These are phyloP conservation scores for Lojkania enalia DNA, from an alignment of 2,329 filamentous ascomycete genomes.

Conservation along the genomic window DNA sequence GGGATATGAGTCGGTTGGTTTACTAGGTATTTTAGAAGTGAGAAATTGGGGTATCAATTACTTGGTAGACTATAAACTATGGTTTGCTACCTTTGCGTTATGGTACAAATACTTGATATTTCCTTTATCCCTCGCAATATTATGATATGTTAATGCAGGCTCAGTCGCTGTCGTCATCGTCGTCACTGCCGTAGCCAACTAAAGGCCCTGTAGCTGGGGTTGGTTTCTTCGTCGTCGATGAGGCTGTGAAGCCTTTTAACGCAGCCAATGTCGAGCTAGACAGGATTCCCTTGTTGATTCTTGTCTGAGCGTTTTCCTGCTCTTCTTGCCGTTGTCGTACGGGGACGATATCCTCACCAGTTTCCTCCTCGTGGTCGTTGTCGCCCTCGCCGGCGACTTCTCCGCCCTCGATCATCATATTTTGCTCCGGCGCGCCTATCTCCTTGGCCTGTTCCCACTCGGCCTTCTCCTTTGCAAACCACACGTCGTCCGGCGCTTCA, in stretches of 20 bases:
- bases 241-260: slow-evolving; percentile 59
- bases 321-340: slow-evolving; percentile 12
- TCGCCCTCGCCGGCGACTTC: slow-evolving; percentile 25
- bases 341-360: slow-evolving; percentile 33
- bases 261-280: slow-evolving; percentile 81
- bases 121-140: too few relatives aligned
- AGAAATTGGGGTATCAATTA: too few relatives aligned
- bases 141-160: too few relatives aligned
- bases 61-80: too few relatives aligned
- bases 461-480: slow-evolving; percentile 79
- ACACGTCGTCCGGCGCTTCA: slow-evolving; percentile 90
- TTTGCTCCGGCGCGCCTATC: slow-evolving; percentile 60
- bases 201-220: slow-evolving; percentile 68
- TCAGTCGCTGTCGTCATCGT: slow-evolving; percentile 76
- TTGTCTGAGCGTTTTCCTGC: slow-evolving; percentile 27
- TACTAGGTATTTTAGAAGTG: too few relatives aligned
- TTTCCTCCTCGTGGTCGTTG: slow-evolving; percentile 22
- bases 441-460: slow-evolving; percentile 68
- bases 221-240: slow-evolving; percentile 58
- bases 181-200: slow-evolving; percentile 88
- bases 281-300: slow-evolving; percentile 68
- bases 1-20: too few relatives aligned
- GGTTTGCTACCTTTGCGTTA: too few relatives aligned
- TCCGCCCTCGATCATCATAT: slow-evolving; percentile 52
- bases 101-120: too few relatives aligned